Evolutionary conservation across 495 filamentous ascomycete genomes (phyloP).

Genomic region (Usnea hakonensis): DNA sequence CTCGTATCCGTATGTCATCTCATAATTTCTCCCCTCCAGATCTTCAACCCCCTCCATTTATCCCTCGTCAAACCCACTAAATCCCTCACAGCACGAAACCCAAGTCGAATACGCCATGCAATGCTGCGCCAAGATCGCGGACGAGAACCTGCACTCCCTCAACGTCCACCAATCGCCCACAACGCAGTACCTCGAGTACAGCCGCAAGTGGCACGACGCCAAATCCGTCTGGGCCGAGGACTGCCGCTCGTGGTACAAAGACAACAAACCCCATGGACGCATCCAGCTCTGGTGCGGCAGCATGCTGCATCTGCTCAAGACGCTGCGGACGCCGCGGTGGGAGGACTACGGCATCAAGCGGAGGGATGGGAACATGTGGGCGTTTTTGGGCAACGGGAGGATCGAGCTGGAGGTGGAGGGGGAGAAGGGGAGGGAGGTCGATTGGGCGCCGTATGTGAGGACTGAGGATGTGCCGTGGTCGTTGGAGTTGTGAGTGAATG

Average conservation of each 20-base stretch:
- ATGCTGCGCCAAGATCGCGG: neutral
- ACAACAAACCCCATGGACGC: neutral
- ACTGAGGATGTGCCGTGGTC: neutral
- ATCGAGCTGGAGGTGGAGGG: neutral
- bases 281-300: neutral
- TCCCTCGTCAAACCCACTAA: neutral
- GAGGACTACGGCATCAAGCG: neutral
- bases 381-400: neutral
- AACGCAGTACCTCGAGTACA: neutral
- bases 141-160: neutral
- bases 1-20: no score
- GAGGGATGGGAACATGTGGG: neutral
- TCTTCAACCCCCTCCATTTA: neutral
- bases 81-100: neutral
- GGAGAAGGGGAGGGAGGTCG: neutral
- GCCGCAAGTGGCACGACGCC: neutral
- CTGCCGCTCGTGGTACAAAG: neutral
- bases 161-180: neutral
- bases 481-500: neutral
- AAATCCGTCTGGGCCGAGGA: neutral
- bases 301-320: neutral
- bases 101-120: neutral
- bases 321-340: neutral
- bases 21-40: neutral
- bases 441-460: neutral